Percentiles rank a stretch among this genome's conserved stretches.
These are phyloP conservation scores for Ceratobasidium sp. DNA, from an alignment of 1,284 basidiomycete species.

Conservation along the genomic window DNA sequence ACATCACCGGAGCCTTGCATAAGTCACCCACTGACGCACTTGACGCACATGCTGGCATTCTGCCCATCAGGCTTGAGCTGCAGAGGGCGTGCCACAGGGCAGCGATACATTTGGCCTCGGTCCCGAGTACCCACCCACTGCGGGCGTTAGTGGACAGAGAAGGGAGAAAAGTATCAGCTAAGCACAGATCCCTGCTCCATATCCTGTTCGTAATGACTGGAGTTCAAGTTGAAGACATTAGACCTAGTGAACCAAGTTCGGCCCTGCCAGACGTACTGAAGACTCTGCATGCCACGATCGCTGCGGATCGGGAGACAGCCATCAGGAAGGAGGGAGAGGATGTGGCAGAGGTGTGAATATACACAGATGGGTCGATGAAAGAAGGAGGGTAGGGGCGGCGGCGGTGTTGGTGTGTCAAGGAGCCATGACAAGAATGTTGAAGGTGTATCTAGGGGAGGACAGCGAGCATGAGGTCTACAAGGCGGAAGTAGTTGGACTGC, in stretches of 20 bases:
- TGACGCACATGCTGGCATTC: constrained; percentile 14
- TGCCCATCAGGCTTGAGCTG: constrained; percentile 10
- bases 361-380: constrained; percentile 27
- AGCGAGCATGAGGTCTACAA: constrained; percentile 40
- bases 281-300: no score
- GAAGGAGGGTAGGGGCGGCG: constrained; percentile 24
- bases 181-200: constrained; percentile 2
- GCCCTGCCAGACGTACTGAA: no score
- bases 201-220: neutral
- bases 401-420: constrained; percentile 22
- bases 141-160: neutral
- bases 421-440: neutral
- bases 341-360: constrained; percentile 10
- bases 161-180: neutral
- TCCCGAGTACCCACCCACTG: constrained; percentile 13
- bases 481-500: constrained; percentile 38
- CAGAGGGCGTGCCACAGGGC: constrained; percentile 4
- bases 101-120: neutral
- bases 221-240: no score
- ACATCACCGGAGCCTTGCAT: constrained; percentile 10
- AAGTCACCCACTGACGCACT: constrained; percentile 25
- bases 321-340: neutral
- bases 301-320: neutral
- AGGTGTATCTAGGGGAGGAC: constrained; percentile 16
- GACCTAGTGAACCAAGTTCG: no score